Conservation (phyloP, 2,329 filamentous ascomycete species). For the Leptographium lundbergii region DNA sequence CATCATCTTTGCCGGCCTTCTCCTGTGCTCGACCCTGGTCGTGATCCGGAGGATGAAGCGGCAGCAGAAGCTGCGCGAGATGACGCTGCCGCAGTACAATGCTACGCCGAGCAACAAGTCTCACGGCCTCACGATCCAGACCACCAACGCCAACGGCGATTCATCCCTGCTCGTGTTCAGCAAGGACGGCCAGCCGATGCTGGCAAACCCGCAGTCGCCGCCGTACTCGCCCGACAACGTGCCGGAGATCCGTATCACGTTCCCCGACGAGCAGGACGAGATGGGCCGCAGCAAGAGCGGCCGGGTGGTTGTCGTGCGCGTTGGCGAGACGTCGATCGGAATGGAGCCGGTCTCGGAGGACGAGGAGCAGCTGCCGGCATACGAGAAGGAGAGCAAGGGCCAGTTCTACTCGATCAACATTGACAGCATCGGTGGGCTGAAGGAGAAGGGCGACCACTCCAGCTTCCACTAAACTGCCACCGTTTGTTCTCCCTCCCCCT, state of each 20-base stretch:
- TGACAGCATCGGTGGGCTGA: slow-evolving; percentile 84
- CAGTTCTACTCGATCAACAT: slow-evolving; percentile 92
- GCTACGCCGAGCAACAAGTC: slow-evolving; percentile 28
- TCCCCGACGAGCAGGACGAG: slow-evolving; percentile 89
- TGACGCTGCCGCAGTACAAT: slow-evolving; percentile 55
- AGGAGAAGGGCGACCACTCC: slow-evolving; percentile 59
- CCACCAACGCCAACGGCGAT: slow-evolving; percentile 32
- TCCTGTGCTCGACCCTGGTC: slow-evolving; percentile 55
- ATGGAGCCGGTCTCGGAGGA: slow-evolving; percentile 78
- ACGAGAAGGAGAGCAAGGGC: slow-evolving; percentile 66
- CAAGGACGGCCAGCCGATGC: slow-evolving; percentile 62
- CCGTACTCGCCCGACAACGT: slow-evolving; percentile 71
- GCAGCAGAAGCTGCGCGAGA: slow-evolving; percentile 32
- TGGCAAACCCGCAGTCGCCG: slow-evolving; percentile 61
- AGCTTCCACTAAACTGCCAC: slow-evolving; percentile 18
- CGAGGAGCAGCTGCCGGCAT: slow-evolving; percentile 71
- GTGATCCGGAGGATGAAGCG: slow-evolving; percentile 54
- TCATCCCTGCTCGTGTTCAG: slow-evolving; percentile 61
- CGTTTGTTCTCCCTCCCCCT: neutral
- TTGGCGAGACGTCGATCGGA: slow-evolving; percentile 78
- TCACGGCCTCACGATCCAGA: slow-evolving; percentile 45
- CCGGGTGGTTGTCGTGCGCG: slow-evolving; percentile 79
- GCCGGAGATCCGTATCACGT: slow-evolving; percentile 95
- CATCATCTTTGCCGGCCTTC: slow-evolving; percentile 59
- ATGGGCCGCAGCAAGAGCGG: slow-evolving; percentile 70